These are phyloP conservation scores for Colletotrichum somersetense DNA, from an alignment of 2,329 filamentous ascomycete species.

Conservation along the genomic window DNA sequence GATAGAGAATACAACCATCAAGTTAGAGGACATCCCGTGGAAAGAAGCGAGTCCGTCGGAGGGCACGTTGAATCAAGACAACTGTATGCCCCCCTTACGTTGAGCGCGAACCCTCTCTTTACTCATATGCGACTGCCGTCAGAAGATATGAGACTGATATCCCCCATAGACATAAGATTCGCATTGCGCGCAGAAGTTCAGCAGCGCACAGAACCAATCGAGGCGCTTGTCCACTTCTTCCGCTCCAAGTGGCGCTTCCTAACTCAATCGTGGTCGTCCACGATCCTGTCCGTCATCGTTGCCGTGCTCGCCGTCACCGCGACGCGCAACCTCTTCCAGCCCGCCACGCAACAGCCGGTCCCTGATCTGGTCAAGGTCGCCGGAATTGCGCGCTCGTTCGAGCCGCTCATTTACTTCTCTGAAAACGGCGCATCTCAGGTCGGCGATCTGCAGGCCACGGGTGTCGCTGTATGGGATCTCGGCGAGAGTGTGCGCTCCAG, in stretches of 20 bases:
- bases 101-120: constrained; percentile 40
- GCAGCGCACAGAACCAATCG: constrained; percentile 86
- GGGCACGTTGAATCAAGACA: constrained; percentile 52
- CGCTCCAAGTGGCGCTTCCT: constrained; percentile 70
- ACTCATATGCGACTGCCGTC: constrained; percentile 7
- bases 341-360: constrained; percentile 74
- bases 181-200: constrained; percentile 89
- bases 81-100: constrained; percentile 59
- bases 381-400: constrained; percentile 88
- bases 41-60: constrained; percentile 48
- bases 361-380: constrained; percentile 93
- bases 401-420: constrained; percentile 94
- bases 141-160: constrained; percentile 42
- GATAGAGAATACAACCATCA: constrained; percentile 55
- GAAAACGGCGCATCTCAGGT: constrained; percentile 90
- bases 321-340: constrained; percentile 76
- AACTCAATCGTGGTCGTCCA: constrained; percentile 77
- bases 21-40: constrained; percentile 50
- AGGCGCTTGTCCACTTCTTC: constrained; percentile 75
- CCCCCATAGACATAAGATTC: constrained; percentile 81
- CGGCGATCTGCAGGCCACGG: constrained; percentile 88
- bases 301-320: constrained; percentile 74
- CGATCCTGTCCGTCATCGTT: constrained; percentile 72
- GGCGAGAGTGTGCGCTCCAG: constrained; percentile 89
- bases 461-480: constrained; percentile 94